Base-by-base conservation (phyloP, 176 grass and related monocot species). In the Eremochloa ophiuroides region DNA sequence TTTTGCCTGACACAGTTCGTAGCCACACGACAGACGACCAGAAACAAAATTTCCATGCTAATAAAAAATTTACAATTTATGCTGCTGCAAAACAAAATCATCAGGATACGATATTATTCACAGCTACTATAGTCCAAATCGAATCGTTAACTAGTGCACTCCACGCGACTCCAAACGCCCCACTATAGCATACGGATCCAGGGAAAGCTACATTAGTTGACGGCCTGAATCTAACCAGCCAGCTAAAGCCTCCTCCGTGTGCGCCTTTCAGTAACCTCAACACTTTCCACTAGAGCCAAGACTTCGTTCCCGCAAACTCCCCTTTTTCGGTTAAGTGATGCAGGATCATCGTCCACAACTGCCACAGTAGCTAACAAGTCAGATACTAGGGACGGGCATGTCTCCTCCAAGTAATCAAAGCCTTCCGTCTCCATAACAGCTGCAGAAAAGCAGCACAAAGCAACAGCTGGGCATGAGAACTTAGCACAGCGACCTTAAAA, bases 401-500 rank as follows among this genome's bases (percentile, higher is more conserved):
- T 93, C 78, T 89, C 88, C 81, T 97, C 88, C 91, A 97, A 89
- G 88, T 97, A 87, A 81, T 82, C 85, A 69, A 93, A 97, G 28
- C 94, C 94, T 91, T 97, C 94, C 18, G 88, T 97, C 78, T 81
- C 86, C 91, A 97, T 89, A 31, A 97, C 91, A 93, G 82, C 94
- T 97, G 88, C 74, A 88, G 51, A 55, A 58, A 82, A 51, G 85
- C 77, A 69, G 48, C 15, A 83, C 28, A 65, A 78, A 51, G 17
- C 75, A 81, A 58, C 76, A 66, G 33, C 31, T 69, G 62, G 77
- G 30, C 40, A 85, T 87, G 47, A 89, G 40, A 84, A 85, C 37
- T 47, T 23, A n/a, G n/a, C n/a, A n/a, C n/a, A n/a, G n/a, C n/a
- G n/a, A n/a, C n/a, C n/a, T n/a, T n/a, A n/a, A n/a, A n/a, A n/a